A percentile compares a stretch with the other conserved stretches of the same genome.
Evolutionary conservation across 345 rosid species (phyloP).

Genomic region (Anastatica hierochuntica): DNA sequence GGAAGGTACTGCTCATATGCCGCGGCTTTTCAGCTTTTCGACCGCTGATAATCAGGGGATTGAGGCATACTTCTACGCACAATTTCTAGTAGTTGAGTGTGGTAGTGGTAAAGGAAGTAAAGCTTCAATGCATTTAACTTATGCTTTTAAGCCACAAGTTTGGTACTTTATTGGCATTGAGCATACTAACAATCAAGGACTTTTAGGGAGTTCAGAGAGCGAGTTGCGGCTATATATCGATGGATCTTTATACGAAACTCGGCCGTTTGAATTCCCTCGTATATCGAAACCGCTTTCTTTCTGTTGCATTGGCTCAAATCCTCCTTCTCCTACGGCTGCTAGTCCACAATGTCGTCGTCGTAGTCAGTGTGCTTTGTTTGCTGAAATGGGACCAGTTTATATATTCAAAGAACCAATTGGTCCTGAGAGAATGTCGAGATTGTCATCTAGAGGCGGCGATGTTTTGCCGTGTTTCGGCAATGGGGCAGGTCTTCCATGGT

Average conservation of each 20-base stretch:
- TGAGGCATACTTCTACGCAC: conserved; percentile 95
- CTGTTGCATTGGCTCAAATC: conserved; percentile 93
- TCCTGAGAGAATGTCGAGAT: conserved; percentile 70
- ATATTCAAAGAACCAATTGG: conserved; percentile 94
- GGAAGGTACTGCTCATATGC: conserved; percentile 94
- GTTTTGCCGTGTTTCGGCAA: conserved; percentile 71
- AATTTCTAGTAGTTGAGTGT: conserved; percentile 91
- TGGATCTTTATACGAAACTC: conserved; percentile 83
- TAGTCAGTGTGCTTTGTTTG: conserved; percentile 93
- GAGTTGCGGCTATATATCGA: conserved; percentile 78
- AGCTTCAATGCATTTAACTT: conserved; percentile 91
- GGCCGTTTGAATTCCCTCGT: conserved; percentile 84
- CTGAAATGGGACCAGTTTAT: conserved; percentile 96
- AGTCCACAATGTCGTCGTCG: conserved; percentile 90
- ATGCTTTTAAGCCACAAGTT: conserved; percentile 96
- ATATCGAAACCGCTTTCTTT: conserved; percentile 89
- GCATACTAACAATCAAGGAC: conserved; percentile 66
- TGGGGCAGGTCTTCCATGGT: conserved; percentile 93
- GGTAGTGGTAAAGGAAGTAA: conserved; percentile 76
- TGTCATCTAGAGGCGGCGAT: conserved; percentile 94
- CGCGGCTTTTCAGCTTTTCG: conserved; percentile 86
- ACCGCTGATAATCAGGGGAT: conserved; percentile 90
- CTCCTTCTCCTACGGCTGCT: conserved; percentile 81
- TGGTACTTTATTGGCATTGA: conserved; percentile 97
- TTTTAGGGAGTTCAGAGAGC: conserved; percentile 84